Evolutionary conservation across 345 rosid genomes (phyloP).

Genomic region (Gynandropsis gynandra): DNA sequence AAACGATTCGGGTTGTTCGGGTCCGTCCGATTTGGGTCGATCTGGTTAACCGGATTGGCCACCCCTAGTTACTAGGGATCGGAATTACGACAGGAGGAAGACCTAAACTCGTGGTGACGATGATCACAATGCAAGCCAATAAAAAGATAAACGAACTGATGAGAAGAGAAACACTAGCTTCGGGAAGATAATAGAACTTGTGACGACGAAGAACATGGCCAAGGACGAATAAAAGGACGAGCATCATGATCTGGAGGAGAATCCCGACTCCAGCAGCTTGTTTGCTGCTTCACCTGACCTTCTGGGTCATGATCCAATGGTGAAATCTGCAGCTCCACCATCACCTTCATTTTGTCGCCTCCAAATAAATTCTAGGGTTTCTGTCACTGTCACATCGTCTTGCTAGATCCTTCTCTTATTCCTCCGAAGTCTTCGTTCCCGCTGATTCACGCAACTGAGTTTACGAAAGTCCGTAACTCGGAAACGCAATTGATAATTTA

Average conservation of each 20-base stretch:
- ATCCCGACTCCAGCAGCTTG: slow-evolving; percentile 98
- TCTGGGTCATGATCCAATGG: slow-evolving; percentile 38
- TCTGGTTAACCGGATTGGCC: no score
- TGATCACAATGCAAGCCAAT: slow-evolving; percentile 13
- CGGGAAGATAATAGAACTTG: slow-evolving; percentile 89
- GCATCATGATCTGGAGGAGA: slow-evolving; percentile 99
- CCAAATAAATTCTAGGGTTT: slow-evolving; percentile 18
- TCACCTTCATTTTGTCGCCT: slow-evolving; percentile 17
- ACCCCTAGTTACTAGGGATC: no score
- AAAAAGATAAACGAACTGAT: slow-evolving; percentile 45
- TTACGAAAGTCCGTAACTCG: slow-evolving; percentile 6
- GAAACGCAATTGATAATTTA: slow-evolving; percentile 19
- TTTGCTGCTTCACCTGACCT: slow-evolving; percentile 68
- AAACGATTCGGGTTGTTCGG: no score
- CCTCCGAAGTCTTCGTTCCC: slow-evolving; percentile 5
- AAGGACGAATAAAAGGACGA: slow-evolving; percentile 92
- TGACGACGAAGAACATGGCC: slow-evolving; percentile 98
- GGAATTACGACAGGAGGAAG: background rate
- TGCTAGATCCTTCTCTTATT: slow-evolving; percentile 4
- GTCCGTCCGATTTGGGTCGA: no score
- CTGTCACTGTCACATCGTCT: slow-evolving; percentile 11
- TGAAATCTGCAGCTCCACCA: slow-evolving; percentile 40
- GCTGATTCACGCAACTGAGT: slow-evolving; percentile 19
- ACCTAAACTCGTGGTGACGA: background rate
- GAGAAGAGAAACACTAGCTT: slow-evolving; percentile 97